Evolutionary conservation across 1,284 basidiomycete genomes (phyloP), one percentile per base, ranked within the genome.

Genomic region (Naganishia cerealis): DNA sequence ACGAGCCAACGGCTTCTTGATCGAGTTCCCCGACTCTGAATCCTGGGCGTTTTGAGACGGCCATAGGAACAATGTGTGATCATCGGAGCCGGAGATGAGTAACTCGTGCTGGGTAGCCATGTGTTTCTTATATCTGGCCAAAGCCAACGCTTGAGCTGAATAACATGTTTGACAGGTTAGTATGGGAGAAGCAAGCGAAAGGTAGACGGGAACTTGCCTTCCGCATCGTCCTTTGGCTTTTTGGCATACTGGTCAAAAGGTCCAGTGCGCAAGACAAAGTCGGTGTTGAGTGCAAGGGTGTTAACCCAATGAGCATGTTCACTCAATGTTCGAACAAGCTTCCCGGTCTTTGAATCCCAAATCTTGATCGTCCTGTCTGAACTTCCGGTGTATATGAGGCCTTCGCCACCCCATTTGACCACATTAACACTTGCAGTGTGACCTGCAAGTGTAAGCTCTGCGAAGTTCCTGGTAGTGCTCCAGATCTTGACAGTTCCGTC

Each of bases 251-350:
- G 91, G 77, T 97, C 94, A 74, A 91, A 99, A 0, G 95, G 93
- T 0, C 96, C 95, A 0, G 95, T 98, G 3, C 94, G 88, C 10
- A 97, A 85, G 16, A 95, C 87, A 77, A 94, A 97, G 78, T 99
- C 95, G 16, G 94, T 96, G 75, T 93, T 95, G 66, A 99, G 85
- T 1, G 95, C 89, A 57, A 99, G 87, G 0, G 94, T 98, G 55
- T 94, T 99, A 24, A 99, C 95, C 95, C 94, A 98, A 77, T 99
- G 96, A 0, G 94, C 94, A 75, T 99, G 96, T 72, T 97, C 94
- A 79, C 90, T 92, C 36, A 99, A 83, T 0, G 88, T 89, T 43
- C 85, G 80, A 43, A 85, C 83, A 42, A 86, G 77, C 74, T 84
- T 85, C n/a, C 85, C 85, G 68, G 84, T 86, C 56, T 88, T 88